Conservation (phyloP, 2,329 filamentous ascomycete genomes). For the Arthrobotrys conoides region DNA sequence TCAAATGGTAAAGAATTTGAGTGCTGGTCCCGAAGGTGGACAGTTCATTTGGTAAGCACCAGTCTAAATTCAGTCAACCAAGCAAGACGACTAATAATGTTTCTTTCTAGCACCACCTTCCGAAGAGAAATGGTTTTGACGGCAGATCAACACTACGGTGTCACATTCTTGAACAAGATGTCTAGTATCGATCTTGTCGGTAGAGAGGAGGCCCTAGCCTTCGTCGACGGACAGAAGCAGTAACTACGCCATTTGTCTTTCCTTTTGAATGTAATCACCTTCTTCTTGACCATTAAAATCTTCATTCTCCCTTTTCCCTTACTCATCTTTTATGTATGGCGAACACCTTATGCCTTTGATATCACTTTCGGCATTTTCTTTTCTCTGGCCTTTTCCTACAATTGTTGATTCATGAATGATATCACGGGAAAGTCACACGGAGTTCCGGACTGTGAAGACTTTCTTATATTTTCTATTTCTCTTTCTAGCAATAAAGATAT, state of each 20-base stretch:
- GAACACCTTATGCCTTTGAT: background rate
- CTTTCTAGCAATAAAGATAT: background rate
- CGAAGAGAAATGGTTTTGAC: slow-evolving; percentile 95
- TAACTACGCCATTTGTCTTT: slow-evolving; percentile 64
- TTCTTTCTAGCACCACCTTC: slow-evolving; percentile 86
- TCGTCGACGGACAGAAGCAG: slow-evolving; percentile 84
- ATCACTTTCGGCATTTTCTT: slow-evolving; percentile 4
- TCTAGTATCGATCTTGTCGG: slow-evolving; percentile 92
- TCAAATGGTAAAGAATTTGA: slow-evolving; percentile 83
- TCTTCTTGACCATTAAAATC: background rate
- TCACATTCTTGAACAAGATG: slow-evolving; percentile 93
- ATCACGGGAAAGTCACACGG: slow-evolving; percentile 61
- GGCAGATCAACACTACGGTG: slow-evolving; percentile 97
- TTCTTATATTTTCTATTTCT: slow-evolving; percentile 32
- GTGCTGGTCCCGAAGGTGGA: slow-evolving; percentile 70
- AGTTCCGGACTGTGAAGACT: slow-evolving; percentile 60
- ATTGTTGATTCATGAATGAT: slow-evolving; percentile 57
- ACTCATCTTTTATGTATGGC: background rate
- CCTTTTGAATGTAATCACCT: background rate
- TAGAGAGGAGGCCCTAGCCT: slow-evolving; percentile 88
- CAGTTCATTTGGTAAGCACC: slow-evolving; percentile 79
- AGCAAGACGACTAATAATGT: slow-evolving; percentile 15
- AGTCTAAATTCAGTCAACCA: background rate
- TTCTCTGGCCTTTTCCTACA: slow-evolving; percentile 20
- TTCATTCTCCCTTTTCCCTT: background rate